These are phyloP conservation scores for Knoxdaviesia capensis DNA, from an alignment of 2,329 filamentous ascomycete genomes.

Conservation along the genomic window DNA sequence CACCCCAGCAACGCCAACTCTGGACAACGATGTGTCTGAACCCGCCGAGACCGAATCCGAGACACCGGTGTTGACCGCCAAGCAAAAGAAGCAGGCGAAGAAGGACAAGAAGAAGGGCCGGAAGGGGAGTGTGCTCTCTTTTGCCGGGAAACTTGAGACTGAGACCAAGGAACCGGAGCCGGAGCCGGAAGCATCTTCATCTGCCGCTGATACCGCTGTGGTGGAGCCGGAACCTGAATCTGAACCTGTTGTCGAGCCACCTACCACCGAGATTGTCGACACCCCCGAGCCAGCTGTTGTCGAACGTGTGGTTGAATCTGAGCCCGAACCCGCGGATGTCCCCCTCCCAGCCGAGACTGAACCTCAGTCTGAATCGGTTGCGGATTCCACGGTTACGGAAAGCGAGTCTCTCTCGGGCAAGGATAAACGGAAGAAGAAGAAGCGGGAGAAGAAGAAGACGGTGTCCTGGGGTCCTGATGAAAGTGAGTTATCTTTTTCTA, in stretches of 20 bases:
- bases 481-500: neutral
- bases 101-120: slow-evolving; percentile 8
- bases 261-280: neutral
- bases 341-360: neutral
- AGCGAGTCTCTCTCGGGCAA: slow-evolving; percentile 4
- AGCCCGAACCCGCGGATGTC: neutral
- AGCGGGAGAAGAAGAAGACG: slow-evolving; percentile 13
- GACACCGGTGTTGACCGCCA: slow-evolving; percentile 4
- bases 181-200: neutral
- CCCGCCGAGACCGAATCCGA: slow-evolving; percentile 1
- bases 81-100: slow-evolving; percentile 10
- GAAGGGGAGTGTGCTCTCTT: neutral
- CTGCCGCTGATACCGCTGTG: neutral
- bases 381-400: neutral
- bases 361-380: neutral
- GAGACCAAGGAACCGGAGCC: neutral
- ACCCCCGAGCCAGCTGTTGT: neutral
- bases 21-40: neutral
- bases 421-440: slow-evolving; percentile 10
- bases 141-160: neutral
- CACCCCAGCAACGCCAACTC: neutral
- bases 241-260: neutral
- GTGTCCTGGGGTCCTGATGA: neutral
- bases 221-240: neutral
- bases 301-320: neutral